phyloP scores from a whole-genome alignment of 345 rosid genomes.

The Aurinia saxatilis region DNA sequence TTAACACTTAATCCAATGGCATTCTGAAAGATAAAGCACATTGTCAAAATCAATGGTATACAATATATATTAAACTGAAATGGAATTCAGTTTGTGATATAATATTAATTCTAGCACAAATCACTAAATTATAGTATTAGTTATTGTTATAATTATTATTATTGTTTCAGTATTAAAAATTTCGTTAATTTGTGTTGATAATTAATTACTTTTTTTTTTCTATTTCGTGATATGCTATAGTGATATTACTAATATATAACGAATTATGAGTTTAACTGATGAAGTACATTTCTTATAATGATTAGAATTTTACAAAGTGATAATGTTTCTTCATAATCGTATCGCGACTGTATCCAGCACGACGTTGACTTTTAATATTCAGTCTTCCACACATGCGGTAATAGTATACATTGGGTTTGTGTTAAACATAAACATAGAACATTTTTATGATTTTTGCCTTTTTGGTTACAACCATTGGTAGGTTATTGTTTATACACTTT shows the following conservation, averaged over 20 bases:
- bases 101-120: too few species aligned
- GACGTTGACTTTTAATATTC: conserved; percentile 25
- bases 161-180: too few species aligned
- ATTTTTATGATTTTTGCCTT: too few species aligned
- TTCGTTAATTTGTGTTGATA: neutral
- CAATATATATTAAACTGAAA: too few species aligned
- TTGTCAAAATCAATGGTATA: too few species aligned
- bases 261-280: too few species aligned
- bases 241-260: too few species aligned
- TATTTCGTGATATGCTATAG: too few species aligned
- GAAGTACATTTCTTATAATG: neutral
- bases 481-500: neutral
- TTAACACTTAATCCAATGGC: conserved; percentile 18
- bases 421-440: too few species aligned
- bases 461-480: neutral
- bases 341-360: conserved; percentile 29
- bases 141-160: too few species aligned
- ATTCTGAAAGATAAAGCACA: conserved; percentile 4
- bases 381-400: conserved; percentile 21
- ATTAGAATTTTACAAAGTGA: neutral
- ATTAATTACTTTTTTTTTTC: neutral
- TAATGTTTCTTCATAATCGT: conserved; percentile 14
- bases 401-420: neutral
- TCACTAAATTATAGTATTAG: too few species aligned
- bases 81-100: too few species aligned